phyloP scores from a whole-genome alignment of 2,329 filamentous ascomycete genomes.

The Chaetothyriales sp. region DNA sequence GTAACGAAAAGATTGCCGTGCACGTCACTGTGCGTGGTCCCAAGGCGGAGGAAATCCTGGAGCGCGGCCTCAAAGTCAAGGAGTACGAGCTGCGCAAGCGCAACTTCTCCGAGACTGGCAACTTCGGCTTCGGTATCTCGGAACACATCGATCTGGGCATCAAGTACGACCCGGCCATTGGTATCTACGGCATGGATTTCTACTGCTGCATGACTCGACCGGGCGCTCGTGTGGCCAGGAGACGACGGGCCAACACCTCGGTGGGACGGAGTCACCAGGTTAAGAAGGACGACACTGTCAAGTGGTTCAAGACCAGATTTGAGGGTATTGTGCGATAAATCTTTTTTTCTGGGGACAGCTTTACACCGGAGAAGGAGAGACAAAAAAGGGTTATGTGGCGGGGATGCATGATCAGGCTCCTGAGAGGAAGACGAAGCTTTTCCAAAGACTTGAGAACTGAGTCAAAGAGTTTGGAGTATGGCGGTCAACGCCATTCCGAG shows the following conservation, averaged over 20 bases:
- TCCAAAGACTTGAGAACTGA: not conserved
- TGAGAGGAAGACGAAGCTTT: not conserved
- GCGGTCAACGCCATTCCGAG: not conserved
- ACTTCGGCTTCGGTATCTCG: constrained; percentile 99
- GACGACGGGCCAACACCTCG: constrained; percentile 72
- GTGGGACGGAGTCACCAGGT: constrained; percentile 86
- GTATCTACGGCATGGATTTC: constrained; percentile 99
- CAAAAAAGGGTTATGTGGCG: not conserved
- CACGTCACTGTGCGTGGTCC: constrained; percentile 99
- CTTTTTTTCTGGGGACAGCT: not conserved
- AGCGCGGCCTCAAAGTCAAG: constrained; percentile 99
- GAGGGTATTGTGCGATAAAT: constrained; percentile 95
- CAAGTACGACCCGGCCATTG: constrained; percentile 97
- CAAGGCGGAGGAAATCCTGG: constrained; percentile 98
- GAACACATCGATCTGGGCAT: constrained; percentile 99
- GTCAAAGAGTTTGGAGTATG: not conserved
- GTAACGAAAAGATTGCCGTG: constrained; percentile 99
- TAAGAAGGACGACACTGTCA: constrained; percentile 86
- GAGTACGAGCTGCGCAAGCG: constrained; percentile 98
- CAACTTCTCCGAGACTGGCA: constrained; percentile 99
- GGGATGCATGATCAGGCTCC: not conserved
- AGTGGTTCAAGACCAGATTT: constrained; percentile 95
- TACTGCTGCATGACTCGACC: constrained; percentile 99
- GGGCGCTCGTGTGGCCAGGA: constrained; percentile 93
- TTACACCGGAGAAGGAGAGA: not conserved